Evolutionary conservation across 2,329 filamentous ascomycete species (phyloP).

Genomic region (Lanzia echinophila): DNA sequence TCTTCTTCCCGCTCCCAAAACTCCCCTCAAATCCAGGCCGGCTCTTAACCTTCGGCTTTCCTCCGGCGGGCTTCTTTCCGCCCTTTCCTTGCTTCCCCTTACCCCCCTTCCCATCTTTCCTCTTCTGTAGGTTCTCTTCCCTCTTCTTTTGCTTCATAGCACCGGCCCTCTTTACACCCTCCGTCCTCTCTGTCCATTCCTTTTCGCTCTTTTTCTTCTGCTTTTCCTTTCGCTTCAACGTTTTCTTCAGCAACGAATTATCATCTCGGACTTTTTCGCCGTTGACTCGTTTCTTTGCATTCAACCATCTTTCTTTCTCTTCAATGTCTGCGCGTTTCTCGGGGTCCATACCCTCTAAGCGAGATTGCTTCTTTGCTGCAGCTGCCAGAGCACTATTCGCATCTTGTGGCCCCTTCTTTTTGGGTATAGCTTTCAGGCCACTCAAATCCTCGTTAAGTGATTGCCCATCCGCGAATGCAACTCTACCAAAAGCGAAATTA

Average conservation of each 20-base stretch:
- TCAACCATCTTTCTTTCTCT: slow-evolving; percentile 92
- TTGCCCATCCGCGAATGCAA: slow-evolving; percentile 85
- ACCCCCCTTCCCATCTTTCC: slow-evolving; percentile 67
- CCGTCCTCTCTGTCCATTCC: slow-evolving; percentile 71
- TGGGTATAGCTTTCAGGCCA: slow-evolving; percentile 56
- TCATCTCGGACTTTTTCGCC: slow-evolving; percentile 88
- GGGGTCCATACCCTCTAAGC: slow-evolving; percentile 67
- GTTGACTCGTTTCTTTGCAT: slow-evolving; percentile 79
- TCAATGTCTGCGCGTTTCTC: slow-evolving; percentile 79
- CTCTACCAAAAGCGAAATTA: slow-evolving; percentile 82
- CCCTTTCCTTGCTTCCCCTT: slow-evolving; percentile 51
- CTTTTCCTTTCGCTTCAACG: slow-evolving; percentile 86
- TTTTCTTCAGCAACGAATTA: slow-evolving; percentile 82
- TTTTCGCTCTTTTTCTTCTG: slow-evolving; percentile 86
- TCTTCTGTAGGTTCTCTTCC: slow-evolving; percentile 69
- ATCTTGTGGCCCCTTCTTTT: slow-evolving; percentile 79
- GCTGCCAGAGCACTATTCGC: slow-evolving; percentile 79
- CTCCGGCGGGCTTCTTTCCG: slow-evolving; percentile 45
- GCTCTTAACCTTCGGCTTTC: slow-evolving; percentile 35
- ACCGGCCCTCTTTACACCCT: slow-evolving; percentile 67
- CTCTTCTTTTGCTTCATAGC: slow-evolving; percentile 77
- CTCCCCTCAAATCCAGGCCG: slow-evolving; percentile 54
- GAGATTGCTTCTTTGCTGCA: slow-evolving; percentile 78
- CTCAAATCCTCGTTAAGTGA: slow-evolving; percentile 66
- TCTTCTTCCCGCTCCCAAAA: slow-evolving; percentile 26